Percentiles rank a stretch among this genome's conserved stretches.
Evolutionary conservation across 225 moss, liverwort and hornwort genomes (phyloP).

Genomic region (Pleurozium schreberi): DNA sequence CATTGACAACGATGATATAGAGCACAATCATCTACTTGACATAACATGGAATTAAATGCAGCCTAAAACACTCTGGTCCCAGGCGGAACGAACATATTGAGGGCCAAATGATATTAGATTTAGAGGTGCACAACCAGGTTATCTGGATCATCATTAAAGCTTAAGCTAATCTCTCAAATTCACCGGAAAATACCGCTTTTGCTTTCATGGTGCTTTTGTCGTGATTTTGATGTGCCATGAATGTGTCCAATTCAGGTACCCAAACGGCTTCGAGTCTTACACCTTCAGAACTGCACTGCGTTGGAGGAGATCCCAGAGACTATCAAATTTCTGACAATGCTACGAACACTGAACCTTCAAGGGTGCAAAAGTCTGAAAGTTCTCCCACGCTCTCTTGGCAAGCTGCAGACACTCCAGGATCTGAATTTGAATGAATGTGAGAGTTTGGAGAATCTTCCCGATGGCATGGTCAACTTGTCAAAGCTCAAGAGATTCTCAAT

Average conservation of each 20-base stretch:
- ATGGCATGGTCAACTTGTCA: background rate
- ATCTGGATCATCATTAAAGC: too few species aligned
- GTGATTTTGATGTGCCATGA: background rate
- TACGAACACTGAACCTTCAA: conserved; percentile 2
- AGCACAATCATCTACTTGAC: background rate
- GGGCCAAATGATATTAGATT: too few species aligned
- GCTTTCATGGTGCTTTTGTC: background rate
- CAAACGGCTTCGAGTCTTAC: background rate
- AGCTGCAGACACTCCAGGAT: background rate
- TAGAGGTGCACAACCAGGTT: too few species aligned
- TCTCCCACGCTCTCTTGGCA: background rate
- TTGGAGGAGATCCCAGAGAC: conserved; percentile 10
- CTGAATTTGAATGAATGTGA: conserved; percentile 15
- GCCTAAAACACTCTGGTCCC: background rate
- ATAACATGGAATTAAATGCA: background rate
- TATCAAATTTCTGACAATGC: background rate
- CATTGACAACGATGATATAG: background rate
- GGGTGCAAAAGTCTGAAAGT: background rate
- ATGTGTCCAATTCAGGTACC: conserved; percentile 1
- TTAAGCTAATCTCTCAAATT: too few species aligned
- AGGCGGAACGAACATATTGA: background rate
- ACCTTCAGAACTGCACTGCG: background rate
- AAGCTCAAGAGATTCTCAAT: background rate
- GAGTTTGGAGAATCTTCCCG: background rate
- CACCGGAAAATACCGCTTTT: too few species aligned